A percentile compares a stretch with the other conserved stretches of the same genome.
phyloP scores from a whole-genome alignment of 192 early-diverging fungal genomes.

The Chytriomyces confervae region DNA sequence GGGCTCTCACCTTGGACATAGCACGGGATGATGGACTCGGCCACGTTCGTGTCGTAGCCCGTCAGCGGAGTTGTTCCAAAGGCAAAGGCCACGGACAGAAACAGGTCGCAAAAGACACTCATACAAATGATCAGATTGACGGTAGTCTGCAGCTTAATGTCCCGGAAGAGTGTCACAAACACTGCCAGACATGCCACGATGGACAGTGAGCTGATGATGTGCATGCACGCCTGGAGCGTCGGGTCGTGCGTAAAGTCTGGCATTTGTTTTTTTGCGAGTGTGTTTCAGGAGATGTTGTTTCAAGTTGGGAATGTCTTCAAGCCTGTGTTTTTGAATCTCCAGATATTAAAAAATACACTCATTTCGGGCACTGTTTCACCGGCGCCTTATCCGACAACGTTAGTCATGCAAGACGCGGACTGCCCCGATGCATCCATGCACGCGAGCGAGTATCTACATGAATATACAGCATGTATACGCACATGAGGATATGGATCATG shows the following conservation, averaged over 20 bases:
- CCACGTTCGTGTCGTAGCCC: not conserved
- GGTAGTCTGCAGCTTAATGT: not conserved
- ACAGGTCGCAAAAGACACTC: not conserved
- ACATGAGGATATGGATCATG: too few relatives aligned
- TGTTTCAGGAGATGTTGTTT: not conserved
- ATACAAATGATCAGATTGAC: not conserved
- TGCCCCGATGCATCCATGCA: too few relatives aligned
- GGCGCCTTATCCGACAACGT: too few relatives aligned
- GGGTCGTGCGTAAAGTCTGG: not conserved
- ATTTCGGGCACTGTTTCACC: too few relatives aligned
- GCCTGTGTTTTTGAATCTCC: too few relatives aligned
- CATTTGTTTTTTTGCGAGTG: not conserved
- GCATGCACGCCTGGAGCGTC: constrained; percentile 1
- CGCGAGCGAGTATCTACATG: too few relatives aligned
- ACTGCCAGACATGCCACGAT: constrained; percentile 12
- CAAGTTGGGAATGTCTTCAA: too few relatives aligned
- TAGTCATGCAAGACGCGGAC: too few relatives aligned
- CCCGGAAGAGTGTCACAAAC: not conserved
- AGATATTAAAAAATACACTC: too few relatives aligned
- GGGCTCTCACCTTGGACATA: constrained; percentile 11
- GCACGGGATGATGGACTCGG: not conserved
- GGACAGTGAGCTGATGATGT: not conserved
- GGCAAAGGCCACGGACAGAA: not conserved
- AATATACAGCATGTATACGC: too few relatives aligned
- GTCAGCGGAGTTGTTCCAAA: not conserved